phyloP scores from a whole-genome alignment of 148 eudicot genomes.

The Oxyria digyna region DNA sequence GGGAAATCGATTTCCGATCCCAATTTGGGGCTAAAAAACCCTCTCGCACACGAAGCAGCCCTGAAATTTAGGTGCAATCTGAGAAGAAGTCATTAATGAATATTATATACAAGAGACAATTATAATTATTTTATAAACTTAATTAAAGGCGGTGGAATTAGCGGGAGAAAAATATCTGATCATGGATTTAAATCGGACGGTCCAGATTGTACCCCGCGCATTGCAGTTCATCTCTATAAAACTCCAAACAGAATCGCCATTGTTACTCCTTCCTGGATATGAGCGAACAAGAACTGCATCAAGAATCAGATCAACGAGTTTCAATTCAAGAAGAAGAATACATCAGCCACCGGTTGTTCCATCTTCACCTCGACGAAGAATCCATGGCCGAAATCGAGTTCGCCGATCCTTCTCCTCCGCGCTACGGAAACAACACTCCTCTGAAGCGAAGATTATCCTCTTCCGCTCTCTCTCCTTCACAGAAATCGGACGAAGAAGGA shows the following conservation, averaged over 20 bases:
- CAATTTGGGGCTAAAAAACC: neutral
- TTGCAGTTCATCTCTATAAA: neutral
- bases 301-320: neutral
- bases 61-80: slow-evolving; percentile 1
- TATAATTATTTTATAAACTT: neutral
- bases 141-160: neutral
- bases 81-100: neutral
- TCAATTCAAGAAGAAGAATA: neutral
- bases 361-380: neutral
- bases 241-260: neutral
- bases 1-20: neutral
- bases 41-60: neutral
- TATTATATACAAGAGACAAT: neutral
- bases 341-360: neutral
- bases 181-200: neutral
- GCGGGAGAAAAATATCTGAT: neutral
- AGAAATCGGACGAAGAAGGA: neutral
- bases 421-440: neutral
- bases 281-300: neutral
- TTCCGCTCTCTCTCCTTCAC: neutral
- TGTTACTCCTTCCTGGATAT: neutral
- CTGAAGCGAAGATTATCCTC: neutral
- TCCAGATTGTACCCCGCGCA: neutral
- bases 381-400: neutral
- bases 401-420: neutral